Evolutionary conservation across 768 basidiomycete genomes (phyloP), one percentile per base, ranked within the genome.

Genomic region (Plicaturopsis crispa): DNA sequence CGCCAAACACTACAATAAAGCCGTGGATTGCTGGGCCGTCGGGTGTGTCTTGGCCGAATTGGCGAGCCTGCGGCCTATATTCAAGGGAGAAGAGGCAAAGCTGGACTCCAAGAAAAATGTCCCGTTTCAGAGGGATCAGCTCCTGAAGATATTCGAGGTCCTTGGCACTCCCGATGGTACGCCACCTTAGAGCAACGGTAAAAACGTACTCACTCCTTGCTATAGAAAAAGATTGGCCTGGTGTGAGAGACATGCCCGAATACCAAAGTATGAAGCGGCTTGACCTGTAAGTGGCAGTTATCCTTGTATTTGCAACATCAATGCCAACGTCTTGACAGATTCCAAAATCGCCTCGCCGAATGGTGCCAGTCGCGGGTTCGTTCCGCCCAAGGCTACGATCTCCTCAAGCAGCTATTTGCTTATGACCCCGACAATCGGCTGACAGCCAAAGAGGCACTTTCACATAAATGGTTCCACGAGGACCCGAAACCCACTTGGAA

Each of bases 31-130:
- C 38, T 99, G 96, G 96, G 93, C 96, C 18, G 81, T 98, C 4
- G 96, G 93, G 1, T 99, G 96, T 55, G 97, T 99, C 31, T 84
- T 94, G 63, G 96, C 93, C 1, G 96, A 99, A 61, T 65, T 99
- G 14, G 80, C 96, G 2, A 91, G 89, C 44, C 61, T 98, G 33
- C 67, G 94, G 17, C 96, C 96, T 1, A 98, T 99, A 47, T 98
- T 98, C 70, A 99, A 99, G 56, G 96, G 94, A 8, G 96, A 99
- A 58, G 96, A 98, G 61, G 96, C 96, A 1, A 98, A 99, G 59
- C 60, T 97, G 31, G 96, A 98, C 55, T 79, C 83, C 20, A 94
- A 97, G 69, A 98, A 98, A 70, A 91, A 89, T 42, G 82, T 98
- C 0, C 96, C 96, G 0, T 99, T 98, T 57, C 96, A 99, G 56